Evolutionary conservation across 805 yeast genomes (phyloP).

Genomic region (Wickerhamomyces queroliae): DNA sequence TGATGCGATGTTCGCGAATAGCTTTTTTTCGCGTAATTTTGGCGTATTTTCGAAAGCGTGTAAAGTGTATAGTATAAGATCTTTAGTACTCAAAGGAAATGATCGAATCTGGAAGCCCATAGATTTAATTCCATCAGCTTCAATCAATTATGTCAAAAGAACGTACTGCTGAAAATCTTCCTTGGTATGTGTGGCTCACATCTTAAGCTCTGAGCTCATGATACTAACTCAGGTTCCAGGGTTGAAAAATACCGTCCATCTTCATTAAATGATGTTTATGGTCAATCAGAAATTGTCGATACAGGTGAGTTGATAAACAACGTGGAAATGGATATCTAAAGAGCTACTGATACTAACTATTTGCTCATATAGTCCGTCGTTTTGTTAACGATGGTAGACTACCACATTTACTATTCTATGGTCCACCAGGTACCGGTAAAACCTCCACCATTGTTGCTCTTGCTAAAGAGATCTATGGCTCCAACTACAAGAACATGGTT

Average conservation of each 20-base stretch:
- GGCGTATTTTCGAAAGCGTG: too few relatives aligned
- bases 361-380: slow-evolving; percentile 44
- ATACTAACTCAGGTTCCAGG: slow-evolving; percentile 31
- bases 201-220: neutral
- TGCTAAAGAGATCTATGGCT: slow-evolving; percentile 84
- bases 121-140: too few relatives aligned
- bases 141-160: slow-evolving; percentile 14
- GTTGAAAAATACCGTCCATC: slow-evolving; percentile 94
- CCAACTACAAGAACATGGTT: slow-evolving; percentile 79
- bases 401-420: slow-evolving; percentile 91
- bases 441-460: slow-evolving; percentile 85
- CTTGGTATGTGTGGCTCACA: slow-evolving; percentile 17
- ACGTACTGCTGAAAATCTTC: slow-evolving; percentile 22
- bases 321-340: neutral
- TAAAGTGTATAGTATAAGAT: too few relatives aligned
- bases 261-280: slow-evolving; percentile 80
- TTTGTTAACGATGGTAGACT: slow-evolving; percentile 78
- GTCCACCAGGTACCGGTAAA: slow-evolving; percentile 94
- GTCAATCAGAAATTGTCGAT: slow-evolving; percentile 80
- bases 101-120: too few relatives aligned
- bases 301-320: slow-evolving; percentile 43
- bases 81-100: too few relatives aligned
- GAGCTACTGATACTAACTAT: neutral
- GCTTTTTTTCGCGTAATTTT: too few relatives aligned
- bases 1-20: too few relatives aligned